Evolutionary conservation across 1,139 yeast genomes (phyloP), one percentile per base, ranked within the genome.

Genomic region (Pichia sp.): DNA sequence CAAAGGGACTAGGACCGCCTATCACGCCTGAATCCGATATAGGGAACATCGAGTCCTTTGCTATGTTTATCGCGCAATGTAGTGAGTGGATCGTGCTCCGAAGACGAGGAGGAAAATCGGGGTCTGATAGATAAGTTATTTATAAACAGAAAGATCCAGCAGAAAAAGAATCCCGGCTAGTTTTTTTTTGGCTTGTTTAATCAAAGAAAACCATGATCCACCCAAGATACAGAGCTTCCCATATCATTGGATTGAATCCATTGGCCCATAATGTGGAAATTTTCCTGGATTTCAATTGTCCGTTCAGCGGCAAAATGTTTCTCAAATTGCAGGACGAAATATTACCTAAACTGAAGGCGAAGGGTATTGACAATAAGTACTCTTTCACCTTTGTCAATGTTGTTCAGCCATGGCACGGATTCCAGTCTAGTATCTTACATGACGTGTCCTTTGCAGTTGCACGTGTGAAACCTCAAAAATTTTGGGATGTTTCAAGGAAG

Each of bases 351-450:
- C 64, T 81, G 44, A 71, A 76, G 43, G 51, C 64, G 41, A 62
- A 67, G 43, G 42, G 43, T 0, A 67, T 71, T 49, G 77, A 81
- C 0, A 72, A 70, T 44, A 61, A 71, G 50, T 77, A 81, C 55
- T 79, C 78, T 55, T 69, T 81, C 48, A 73, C 75, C 4, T 72
- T 75, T 59, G 72, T 81, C 51, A 81, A 84, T 54, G 87, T 81
- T 34, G 69, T 83, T 36, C 95, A 86, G 63, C 92, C 94, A 52
- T 86, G 95, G 95, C 95, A 86, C 60, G 81, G 92, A 33, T 38
- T 55, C 3, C 73, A 77, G 44, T 81, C 90, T 1, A 73, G 75
- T 8, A 66, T 77, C 41, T 69, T 81, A 40, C 81, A 83, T 58
- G 96, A 87, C 57, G 84, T 85, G 39, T 73, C 84, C 0, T 63